A percentile compares a stretch with the other conserved stretches of the same genome.
phyloP scores from a whole-genome alignment of 1,284 basidiomycete genomes.

The Apiotrichum laibachii region DNA sequence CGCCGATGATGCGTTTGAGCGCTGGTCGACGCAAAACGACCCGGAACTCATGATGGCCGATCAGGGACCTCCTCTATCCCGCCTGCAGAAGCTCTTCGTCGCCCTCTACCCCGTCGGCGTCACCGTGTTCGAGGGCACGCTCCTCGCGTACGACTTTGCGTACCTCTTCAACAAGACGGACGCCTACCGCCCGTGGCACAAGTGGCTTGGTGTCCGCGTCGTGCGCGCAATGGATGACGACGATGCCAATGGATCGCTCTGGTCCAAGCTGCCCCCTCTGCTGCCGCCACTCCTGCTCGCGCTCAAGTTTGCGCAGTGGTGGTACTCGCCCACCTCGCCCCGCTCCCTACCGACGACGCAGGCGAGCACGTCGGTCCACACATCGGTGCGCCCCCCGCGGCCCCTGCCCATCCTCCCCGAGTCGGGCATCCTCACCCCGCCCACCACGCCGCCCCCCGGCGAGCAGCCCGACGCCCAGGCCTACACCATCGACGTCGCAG shows the following conservation, averaged over 20 bases:
- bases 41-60: constrained; percentile 16
- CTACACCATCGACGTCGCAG: constrained; percentile 43
- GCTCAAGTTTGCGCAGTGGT: constrained; percentile 98
- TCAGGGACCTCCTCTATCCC: constrained; percentile 31
- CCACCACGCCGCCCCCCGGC: constrained; percentile 23
- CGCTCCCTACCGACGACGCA: constrained; percentile 65
- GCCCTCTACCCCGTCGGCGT: constrained; percentile 77
- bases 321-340: constrained; percentile 96
- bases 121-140: constrained; percentile 71
- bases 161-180: constrained; percentile 87
- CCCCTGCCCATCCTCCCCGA: constrained; percentile 57
- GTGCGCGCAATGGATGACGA: constrained; percentile 29
- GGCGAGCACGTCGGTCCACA: constrained; percentile 61
- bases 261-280: constrained; percentile 49
- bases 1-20: constrained; percentile 84
- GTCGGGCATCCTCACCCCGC: constrained; percentile 30
- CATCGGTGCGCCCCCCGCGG: constrained; percentile 68
- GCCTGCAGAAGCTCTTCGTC: constrained; percentile 58
- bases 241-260: constrained; percentile 2
- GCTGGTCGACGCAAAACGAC: constrained; percentile 52
- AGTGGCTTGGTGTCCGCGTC: constrained; percentile 72
- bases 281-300: constrained; percentile 89
- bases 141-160: constrained; percentile 78
- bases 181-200: constrained; percentile 88
- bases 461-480: constrained; percentile 55